Conservation (phyloP, 1,284 basidiomycete genomes). For the Wolfiporia cocos region DNA sequence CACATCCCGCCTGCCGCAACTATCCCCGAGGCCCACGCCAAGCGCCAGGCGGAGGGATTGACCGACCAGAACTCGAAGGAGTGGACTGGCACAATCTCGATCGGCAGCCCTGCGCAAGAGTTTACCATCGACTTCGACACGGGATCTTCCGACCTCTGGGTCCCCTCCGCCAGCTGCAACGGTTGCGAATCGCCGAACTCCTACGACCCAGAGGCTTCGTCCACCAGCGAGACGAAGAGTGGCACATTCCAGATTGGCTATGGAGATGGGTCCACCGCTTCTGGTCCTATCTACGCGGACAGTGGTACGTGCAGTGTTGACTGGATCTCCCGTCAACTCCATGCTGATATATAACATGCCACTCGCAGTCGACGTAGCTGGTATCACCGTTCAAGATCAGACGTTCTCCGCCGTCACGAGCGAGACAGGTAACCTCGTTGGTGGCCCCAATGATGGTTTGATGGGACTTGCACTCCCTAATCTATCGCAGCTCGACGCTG, state of each 20-base stretch:
- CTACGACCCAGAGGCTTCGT: constrained; percentile 30
- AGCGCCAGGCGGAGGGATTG: constrained; percentile 11
- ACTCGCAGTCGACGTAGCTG: constrained; percentile 2
- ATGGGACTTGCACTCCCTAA: constrained; percentile 19
- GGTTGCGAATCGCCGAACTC: constrained; percentile 14
- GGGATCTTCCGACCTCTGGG: constrained; percentile 23
- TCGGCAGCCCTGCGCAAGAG: constrained; percentile 16
- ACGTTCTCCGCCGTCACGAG: constrained; percentile 13
- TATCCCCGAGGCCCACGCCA: constrained; percentile 4
- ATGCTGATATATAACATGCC: too few species aligned
- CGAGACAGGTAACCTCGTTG: constrained; percentile 6
- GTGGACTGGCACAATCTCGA: constrained; percentile 17
- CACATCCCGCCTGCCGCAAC: constrained; percentile 8
- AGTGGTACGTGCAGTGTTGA: constrained; percentile 24
- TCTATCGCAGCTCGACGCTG: constrained; percentile 11
- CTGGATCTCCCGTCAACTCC: too few species aligned
- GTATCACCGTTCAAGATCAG: constrained; percentile 16
- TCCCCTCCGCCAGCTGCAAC: constrained; percentile 17
- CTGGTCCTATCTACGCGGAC: constrained; percentile 47
- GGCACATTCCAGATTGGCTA: constrained; percentile 40
- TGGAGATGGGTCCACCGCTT: constrained; percentile 47
- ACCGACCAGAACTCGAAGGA: constrained; percentile 13
- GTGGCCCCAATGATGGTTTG: constrained; percentile 16
- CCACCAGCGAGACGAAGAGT: constrained; percentile 26
- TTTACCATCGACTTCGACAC: constrained; percentile 24